Base-by-base conservation (phyloP, 1,284 basidiomycete species). In the Boletus sp. region DNA sequence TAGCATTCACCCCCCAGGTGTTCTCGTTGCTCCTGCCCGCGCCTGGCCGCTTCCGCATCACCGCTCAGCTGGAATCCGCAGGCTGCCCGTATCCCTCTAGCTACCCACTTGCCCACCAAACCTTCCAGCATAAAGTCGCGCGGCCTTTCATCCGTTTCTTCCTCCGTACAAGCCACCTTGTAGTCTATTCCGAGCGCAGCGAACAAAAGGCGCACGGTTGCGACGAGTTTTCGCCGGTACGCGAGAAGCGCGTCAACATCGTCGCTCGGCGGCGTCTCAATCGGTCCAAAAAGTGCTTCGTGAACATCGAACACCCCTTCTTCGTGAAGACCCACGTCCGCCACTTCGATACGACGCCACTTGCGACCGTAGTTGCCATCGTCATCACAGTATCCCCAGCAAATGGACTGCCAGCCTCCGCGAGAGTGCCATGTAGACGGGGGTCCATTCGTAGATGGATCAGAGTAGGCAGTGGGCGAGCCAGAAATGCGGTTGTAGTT, bases 381-480 rank as follows among this genome's bases (percentile, higher is more conserved):
- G 20, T 55, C 46, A 4, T 45, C 52, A 14, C 9, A 51, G 10
- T 26, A 48, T 16, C 52, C 52, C 52, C 55, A 59, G 26, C 55
- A 55, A 2, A 58, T 57, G 2, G 57, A 34, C 20, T 50, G 48
- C 47, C 54, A 58, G 5, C 49, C 54, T 13, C 48, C 46, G 1
- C 34, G 19, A 36, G 41, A 13, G 36, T 53, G 51, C 44, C 53
- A 42, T 22, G 1, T 32, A 14, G 26, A n/a, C 6, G 35, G 20
- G 4, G 17, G 14, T 4, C 35, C 32, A 2, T 37, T 8, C 1
- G 7, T 29, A 9, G 48, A 32, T 0, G 39, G 34, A 9, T 37
- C 10, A 0, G 14, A 5, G 20, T 17, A 33, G 6, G 14, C 1
- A 4, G 23, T 41, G 1, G 36, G n/a, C 0, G 8, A 22, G 13